Conservation (phyloP, 257 asterid species). For the Paulownia fortunei region DNA sequence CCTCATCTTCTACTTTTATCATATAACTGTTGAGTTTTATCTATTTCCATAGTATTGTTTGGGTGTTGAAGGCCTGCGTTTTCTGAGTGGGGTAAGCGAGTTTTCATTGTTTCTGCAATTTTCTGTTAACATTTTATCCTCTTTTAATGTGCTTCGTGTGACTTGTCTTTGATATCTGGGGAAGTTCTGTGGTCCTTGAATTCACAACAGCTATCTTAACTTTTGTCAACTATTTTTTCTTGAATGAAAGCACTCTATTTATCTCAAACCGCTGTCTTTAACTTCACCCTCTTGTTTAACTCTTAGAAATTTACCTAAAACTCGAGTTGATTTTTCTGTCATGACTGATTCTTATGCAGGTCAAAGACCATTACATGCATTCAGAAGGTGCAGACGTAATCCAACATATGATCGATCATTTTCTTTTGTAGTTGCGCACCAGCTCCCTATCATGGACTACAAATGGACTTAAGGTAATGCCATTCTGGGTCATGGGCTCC, state of each 20-base stretch:
- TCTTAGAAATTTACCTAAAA: background rate
- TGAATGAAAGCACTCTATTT: background rate
- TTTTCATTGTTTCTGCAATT: too few species aligned
- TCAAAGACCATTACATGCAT: constrained; percentile 64
- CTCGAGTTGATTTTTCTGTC: background rate
- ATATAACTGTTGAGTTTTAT: too few species aligned
- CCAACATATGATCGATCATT: constrained; percentile 76
- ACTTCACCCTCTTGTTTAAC: too few species aligned
- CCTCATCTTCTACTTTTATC: background rate
- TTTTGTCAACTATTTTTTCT: background rate
- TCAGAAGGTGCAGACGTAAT: constrained; percentile 77
- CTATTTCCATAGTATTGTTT: too few species aligned
- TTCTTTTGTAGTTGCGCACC: constrained; percentile 37
- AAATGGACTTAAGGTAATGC: background rate
- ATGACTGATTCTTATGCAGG: constrained; percentile 43
- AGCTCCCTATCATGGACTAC: background rate
- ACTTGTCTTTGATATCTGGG: too few species aligned
- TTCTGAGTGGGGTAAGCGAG: too few species aligned
- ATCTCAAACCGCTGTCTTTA: background rate
- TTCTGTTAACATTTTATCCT: too few species aligned
- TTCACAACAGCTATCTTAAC: too few species aligned
- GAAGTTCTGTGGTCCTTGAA: too few species aligned
- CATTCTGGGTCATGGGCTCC: background rate
- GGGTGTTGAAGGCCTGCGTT: too few species aligned
- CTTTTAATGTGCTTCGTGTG: too few species aligned